Evolutionary conservation across 768 basidiomycete species (phyloP).

Genomic region (Pleurotus sapidus): DNA sequence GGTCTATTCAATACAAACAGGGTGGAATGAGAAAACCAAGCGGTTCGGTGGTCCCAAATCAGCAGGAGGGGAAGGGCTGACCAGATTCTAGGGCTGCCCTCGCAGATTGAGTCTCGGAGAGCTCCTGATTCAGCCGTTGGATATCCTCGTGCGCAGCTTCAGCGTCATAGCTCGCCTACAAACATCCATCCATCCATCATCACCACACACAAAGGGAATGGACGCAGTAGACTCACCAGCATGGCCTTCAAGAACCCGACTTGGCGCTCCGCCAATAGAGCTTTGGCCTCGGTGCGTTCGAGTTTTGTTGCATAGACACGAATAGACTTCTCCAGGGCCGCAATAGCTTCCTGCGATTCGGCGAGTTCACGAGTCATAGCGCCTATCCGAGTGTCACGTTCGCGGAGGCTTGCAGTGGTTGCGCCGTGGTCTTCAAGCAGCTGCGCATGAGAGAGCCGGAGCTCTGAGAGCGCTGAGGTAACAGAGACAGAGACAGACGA

Average conservation of each 20-base stretch:
- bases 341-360: constrained; percentile 31
- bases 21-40: too few species aligned
- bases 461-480: constrained; percentile 54
- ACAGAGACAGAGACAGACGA: constrained; percentile 31
- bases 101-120: constrained; percentile 31
- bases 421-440: constrained; percentile 69
- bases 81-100: constrained; percentile 39
- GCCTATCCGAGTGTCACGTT: constrained; percentile 49
- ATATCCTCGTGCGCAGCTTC: constrained; percentile 41
- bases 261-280: constrained; percentile 48
- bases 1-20: too few species aligned
- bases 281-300: constrained; percentile 25
- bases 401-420: constrained; percentile 47
- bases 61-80: constrained; percentile 14
- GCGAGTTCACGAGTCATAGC: constrained; percentile 33
- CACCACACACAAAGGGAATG: neutral
- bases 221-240: constrained; percentile 43
- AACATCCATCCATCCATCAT: neutral
- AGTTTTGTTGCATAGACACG: constrained; percentile 35
- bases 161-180: constrained; percentile 59
- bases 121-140: constrained; percentile 39
- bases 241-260: constrained; percentile 65
- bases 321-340: constrained; percentile 31
- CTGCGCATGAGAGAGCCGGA: constrained; percentile 60
- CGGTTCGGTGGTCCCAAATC: too few species aligned